These are phyloP conservation scores for Priceomyces fermenticarens DNA, from an alignment of 805 yeast species.

Conservation along the genomic window DNA sequence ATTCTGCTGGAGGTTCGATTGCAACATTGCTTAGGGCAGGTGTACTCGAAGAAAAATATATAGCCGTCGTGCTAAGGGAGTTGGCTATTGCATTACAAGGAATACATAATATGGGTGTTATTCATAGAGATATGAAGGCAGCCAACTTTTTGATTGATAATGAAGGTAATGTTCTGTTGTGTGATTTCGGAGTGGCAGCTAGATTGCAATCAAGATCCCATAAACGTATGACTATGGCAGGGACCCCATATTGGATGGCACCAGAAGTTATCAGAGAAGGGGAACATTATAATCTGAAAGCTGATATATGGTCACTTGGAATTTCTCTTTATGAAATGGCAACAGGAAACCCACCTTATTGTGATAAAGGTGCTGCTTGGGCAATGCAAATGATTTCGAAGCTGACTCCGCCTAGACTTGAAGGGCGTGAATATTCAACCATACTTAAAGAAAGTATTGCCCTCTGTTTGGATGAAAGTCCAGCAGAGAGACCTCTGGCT, in stretches of 20 bases:
- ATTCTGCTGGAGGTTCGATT: slow-evolving; percentile 94
- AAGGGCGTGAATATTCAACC: slow-evolving; percentile 79
- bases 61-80: slow-evolving; percentile 84
- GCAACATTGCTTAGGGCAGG: slow-evolving; percentile 87
- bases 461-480: slow-evolving; percentile 87
- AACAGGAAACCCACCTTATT: slow-evolving; percentile 96
- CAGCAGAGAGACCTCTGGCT: slow-evolving; percentile 82
- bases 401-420: slow-evolving; percentile 91
- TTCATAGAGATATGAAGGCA: slow-evolving; percentile 94
- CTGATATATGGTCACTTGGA: slow-evolving; percentile 97
- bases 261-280: slow-evolving; percentile 97
- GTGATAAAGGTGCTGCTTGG: slow-evolving; percentile 90
- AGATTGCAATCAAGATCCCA: slow-evolving; percentile 71
- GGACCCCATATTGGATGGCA: slow-evolving; percentile 99
- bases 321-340: slow-evolving; percentile 92
- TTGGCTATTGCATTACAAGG: slow-evolving; percentile 70
- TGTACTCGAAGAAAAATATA: slow-evolving; percentile 76
- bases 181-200: slow-evolving; percentile 99
- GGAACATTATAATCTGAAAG: slow-evolving; percentile 80
- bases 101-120: slow-evolving; percentile 86
- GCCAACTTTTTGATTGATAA: slow-evolving; percentile 89
- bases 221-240: slow-evolving; percentile 92
- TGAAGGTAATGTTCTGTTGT: slow-evolving; percentile 85
- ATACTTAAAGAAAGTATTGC: slow-evolving; percentile 85
- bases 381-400: slow-evolving; percentile 94